Conservation (phyloP, 2,329 filamentous ascomycete species). For the Exophiala sp. region DNA sequence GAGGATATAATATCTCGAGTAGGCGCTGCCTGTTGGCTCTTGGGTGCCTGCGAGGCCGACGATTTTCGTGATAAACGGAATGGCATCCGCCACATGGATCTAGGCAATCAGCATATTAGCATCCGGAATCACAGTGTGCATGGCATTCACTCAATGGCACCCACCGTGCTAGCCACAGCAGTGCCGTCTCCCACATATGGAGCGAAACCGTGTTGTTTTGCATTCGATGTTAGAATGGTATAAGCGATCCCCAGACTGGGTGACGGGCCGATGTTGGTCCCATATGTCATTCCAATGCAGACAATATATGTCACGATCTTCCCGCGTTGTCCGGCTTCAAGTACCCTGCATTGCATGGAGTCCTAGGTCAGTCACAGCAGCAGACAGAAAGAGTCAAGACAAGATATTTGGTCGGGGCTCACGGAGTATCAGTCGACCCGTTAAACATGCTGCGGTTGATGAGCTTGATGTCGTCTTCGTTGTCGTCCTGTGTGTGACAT, state of each 20-base stretch:
- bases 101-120: too few relatives aligned
- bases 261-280: conserved; percentile 10
- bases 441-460: conserved; percentile 19
- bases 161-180: conserved; percentile 10
- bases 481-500: conserved; percentile 10
- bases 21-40: conserved; percentile 13
- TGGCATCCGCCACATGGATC: conserved; percentile 13
- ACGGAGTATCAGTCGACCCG: conserved; percentile 13
- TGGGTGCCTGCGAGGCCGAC: conserved; percentile 17
- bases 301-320: conserved; percentile 20
- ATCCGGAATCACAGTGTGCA: too few relatives aligned
- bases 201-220: conserved; percentile 8
- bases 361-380: neutral
- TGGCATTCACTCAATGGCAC: too few relatives aligned
- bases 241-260: conserved; percentile 13
- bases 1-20: conserved; percentile 17
- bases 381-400: neutral
- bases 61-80: conserved; percentile 18
- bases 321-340: conserved; percentile 14
- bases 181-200: conserved; percentile 19
- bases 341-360: neutral
- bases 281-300: conserved; percentile 15
- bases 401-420: too few relatives aligned
- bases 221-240: conserved; percentile 8
- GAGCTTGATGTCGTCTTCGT: conserved; percentile 16